A percentile compares a stretch with the other conserved stretches of the same genome.
Conservation (phyloP, 257 asterid genomes). For the Solanum sejunctum region DNA sequence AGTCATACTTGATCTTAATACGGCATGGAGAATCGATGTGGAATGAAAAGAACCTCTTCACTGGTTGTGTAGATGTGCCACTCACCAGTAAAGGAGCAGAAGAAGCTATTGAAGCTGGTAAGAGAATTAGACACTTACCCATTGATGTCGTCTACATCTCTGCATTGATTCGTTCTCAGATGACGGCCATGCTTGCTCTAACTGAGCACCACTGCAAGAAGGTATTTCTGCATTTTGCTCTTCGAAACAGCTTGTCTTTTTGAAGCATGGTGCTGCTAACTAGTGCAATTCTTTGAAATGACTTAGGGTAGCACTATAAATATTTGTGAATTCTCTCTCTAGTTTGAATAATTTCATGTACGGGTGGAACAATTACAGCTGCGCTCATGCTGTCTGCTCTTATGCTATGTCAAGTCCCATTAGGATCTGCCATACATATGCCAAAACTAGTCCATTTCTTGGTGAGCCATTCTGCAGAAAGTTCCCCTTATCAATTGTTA, state of each 20-base stretch:
- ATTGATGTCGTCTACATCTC: conserved; percentile 74
- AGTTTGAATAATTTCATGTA: not conserved
- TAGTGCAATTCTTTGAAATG: not conserved
- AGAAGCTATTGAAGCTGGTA: conserved; percentile 94
- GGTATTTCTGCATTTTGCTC: conserved; percentile 21
- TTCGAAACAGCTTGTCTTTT: not conserved
- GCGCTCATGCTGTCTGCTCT: not conserved
- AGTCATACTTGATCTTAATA: conserved; percentile 61
- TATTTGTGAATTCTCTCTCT: not conserved
- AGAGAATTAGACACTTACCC: conserved; percentile 62
- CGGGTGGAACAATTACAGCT: not conserved
- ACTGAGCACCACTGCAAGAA: conserved; percentile 74
- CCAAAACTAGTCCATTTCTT: not conserved
- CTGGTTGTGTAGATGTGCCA: conserved; percentile 94
- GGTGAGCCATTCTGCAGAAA: not conserved
- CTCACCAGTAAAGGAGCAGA: conserved; percentile 68
- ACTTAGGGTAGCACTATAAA: not conserved
- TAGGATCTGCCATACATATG: not conserved
- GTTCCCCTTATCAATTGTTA: not conserved
- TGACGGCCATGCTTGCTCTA: conserved; percentile 93
- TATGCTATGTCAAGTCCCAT: not conserved
- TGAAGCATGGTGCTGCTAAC: not conserved
- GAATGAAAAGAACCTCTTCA: conserved; percentile 88
- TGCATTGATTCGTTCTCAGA: conserved; percentile 80
- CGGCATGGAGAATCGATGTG: conserved; percentile 97